Percentiles rank a stretch among this genome's conserved stretches.
Evolutionary conservation across 805 yeast species (phyloP).

Genomic region (Candida broadrunensis): DNA sequence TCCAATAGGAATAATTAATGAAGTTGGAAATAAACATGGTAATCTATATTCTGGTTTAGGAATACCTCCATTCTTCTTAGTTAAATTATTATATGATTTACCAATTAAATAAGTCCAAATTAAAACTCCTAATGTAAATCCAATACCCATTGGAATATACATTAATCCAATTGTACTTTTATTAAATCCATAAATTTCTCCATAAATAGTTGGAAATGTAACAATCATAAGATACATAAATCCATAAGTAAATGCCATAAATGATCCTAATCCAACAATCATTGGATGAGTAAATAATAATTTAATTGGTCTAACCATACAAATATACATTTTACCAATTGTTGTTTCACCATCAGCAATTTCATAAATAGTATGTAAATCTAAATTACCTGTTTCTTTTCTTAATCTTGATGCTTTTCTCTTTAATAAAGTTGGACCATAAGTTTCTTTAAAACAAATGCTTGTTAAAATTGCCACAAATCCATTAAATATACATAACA

Average conservation of each 20-base stretch:
- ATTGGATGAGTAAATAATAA: constrained; percentile 34
- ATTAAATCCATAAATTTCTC: constrained; percentile 28
- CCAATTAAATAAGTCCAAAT: constrained; percentile 28
- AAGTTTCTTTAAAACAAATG: constrained; percentile 31
- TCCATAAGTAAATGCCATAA: constrained; percentile 42
- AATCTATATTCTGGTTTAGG: constrained; percentile 37
- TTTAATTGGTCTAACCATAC: constrained; percentile 30
- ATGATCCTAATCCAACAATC: constrained; percentile 38
- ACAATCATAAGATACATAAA: constrained; percentile 40
- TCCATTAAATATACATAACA: constrained; percentile 33
- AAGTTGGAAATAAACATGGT: constrained; percentile 32
- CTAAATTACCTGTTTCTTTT: constrained; percentile 31
- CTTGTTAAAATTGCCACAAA: constrained; percentile 29
- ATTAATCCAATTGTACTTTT: constrained; percentile 31
- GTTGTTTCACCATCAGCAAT: constrained; percentile 26
- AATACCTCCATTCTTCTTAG: constrained; percentile 25
- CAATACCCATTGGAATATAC: constrained; percentile 39
- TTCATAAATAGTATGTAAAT: constrained; percentile 37
- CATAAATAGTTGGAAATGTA: constrained; percentile 33
- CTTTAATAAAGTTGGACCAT: constrained; percentile 31
- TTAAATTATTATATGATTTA: constrained; percentile 20
- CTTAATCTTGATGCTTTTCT: constrained; percentile 24
- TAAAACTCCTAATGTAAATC: constrained; percentile 29
- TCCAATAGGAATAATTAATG: constrained; percentile 33
- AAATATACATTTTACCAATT: constrained; percentile 17